A percentile compares a stretch with the other conserved stretches of the same genome.
Conservation (phyloP, 83 land plant genomes). For the Thuja plicata region DNA sequence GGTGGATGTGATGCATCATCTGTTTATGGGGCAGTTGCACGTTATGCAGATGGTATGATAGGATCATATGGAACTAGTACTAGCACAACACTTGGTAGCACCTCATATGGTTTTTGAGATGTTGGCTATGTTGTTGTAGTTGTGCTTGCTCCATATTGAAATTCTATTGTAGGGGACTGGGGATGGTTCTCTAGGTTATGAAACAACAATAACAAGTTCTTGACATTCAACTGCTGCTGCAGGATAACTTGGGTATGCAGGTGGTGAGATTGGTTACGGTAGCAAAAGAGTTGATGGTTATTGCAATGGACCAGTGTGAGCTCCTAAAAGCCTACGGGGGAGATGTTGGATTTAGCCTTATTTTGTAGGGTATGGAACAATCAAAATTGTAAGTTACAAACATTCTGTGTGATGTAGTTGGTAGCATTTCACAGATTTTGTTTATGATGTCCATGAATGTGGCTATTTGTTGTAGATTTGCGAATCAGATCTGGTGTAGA, state of each 20-base stretch:
- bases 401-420: no score
- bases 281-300: conserved; percentile 23
- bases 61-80: conserved; percentile 18
- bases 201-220: background rate
- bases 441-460: no score
- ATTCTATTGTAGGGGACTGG: conserved; percentile 13
- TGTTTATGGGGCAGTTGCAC: conserved; percentile 19
- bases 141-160: conserved; percentile 14
- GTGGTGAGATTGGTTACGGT: conserved; percentile 8
- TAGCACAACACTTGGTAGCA: conserved; percentile 12
- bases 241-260: conserved; percentile 15
- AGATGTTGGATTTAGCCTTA: no score
- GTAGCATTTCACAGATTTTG: no score
- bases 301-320: no score
- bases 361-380: no score
- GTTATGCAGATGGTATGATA: conserved; percentile 4
- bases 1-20: conserved; percentile 21
- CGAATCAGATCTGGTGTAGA: no score
- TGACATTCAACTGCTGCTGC: conserved; percentile 13
- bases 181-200: conserved; percentile 12
- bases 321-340: no score
- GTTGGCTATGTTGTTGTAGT: background rate
- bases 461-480: no score
- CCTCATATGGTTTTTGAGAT: conserved; percentile 19
- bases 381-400: no score